phyloP scores from a whole-genome alignment of 164 flowering plant species.

The Vitis riparia region DNA sequence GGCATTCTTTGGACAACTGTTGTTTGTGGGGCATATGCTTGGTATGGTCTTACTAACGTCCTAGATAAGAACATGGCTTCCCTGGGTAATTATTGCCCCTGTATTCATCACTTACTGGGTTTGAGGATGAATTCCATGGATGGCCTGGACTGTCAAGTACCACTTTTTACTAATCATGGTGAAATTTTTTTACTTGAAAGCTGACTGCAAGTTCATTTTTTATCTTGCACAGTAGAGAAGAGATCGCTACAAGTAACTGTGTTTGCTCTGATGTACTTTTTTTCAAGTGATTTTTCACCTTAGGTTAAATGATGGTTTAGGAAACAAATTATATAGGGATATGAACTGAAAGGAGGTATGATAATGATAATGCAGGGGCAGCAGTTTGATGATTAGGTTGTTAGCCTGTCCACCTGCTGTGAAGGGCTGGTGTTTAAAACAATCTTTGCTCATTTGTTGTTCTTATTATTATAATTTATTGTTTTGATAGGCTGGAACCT shows the following conservation, averaged over 20 bases:
- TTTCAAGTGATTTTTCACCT: too few species aligned
- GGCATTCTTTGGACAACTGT: slow-evolving; percentile 15
- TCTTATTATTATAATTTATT: too few species aligned
- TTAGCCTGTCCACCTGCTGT: too few species aligned
- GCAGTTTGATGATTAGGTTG: too few species aligned
- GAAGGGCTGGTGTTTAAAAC: too few species aligned
- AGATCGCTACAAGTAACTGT: too few species aligned
- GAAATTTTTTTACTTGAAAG: background rate
- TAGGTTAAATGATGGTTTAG: too few species aligned
- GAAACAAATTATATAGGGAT: too few species aligned
- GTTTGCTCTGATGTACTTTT: too few species aligned
- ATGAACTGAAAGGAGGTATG: too few species aligned
- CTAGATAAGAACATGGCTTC: slow-evolving; percentile 17
- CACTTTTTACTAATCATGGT: slow-evolving; percentile 1
- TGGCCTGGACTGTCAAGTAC: background rate
- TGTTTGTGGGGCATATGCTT: slow-evolving; percentile 31
- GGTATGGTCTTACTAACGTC: slow-evolving; percentile 13
- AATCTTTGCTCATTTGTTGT: too few species aligned
- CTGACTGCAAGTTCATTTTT: background rate
- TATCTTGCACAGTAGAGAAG: background rate
- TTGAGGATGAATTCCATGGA: background rate
- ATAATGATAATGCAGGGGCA: too few species aligned
- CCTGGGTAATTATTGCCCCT: background rate
- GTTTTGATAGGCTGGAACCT: background rate
- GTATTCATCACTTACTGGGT: background rate